Evolutionary conservation across 148 eudicot genomes (phyloP), one percentile per base, ranked within the genome.

Genomic region (Agrostemma githago): DNA sequence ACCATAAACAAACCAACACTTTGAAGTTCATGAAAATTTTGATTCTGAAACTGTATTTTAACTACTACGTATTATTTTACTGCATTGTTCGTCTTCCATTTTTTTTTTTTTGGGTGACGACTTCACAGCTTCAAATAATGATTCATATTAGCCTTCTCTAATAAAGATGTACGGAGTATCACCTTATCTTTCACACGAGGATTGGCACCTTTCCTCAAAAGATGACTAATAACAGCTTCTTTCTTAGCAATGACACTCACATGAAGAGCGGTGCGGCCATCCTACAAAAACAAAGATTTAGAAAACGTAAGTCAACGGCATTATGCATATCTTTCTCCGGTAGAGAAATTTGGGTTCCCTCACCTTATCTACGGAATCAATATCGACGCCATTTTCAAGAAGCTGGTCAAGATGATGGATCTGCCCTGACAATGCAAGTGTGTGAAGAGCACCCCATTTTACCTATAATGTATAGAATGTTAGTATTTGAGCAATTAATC

Each of bases 161-260:
- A 60, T 40, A 40, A 38, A 58, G 65, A 72, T 34, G n/a, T n/a
- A n/a, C n/a, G 34, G 12, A 5, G 39, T 14, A 37, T 76, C 74
- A 92, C 99, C 89, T 53, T 83, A 80, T 95, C 99, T 76, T 75
- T 84, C 68, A 84, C 80, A 78, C 90, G 85, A 77, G 94, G 94
- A 83, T 78, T 86, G 68, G 96, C 97, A 57, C 97, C 99, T 85
- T 86, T 96, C 81, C 99, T 83, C 73, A 96, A 77, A 57, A 96
- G 89, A 89, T 96, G 99, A 88, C 94, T 90, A 46, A 89, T 84
- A 64, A 95, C 91, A 66, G 97, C 84, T 85, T 96, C 99, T 78
- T 84, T 96, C 83, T 89, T 96, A 77, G 92, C 96, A 60, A 85
- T 86, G 46, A 92, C 84, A 72, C 97, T 94, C 57, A 81, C 72